Base-by-base conservation (phyloP, 345 rosid genomes). In the Murraya paniculata region DNA sequence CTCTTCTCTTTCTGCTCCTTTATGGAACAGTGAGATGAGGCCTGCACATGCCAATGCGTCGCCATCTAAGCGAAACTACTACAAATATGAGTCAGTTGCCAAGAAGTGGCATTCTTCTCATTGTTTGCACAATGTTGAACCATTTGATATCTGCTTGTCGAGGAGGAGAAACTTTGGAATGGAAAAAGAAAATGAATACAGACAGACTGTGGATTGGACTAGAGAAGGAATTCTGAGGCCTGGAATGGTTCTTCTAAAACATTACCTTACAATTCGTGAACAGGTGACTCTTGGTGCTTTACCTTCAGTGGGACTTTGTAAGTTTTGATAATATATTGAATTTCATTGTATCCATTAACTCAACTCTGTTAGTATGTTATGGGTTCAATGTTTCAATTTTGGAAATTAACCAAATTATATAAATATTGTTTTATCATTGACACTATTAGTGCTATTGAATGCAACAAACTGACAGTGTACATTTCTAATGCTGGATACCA, bases 201-300 rank as follows among this genome's bases (percentile, higher is more conserved):
- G 58, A 21, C 50, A 31, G 61, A 25, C 19, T 33, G 55, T 41
- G 31, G 71, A 58, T 27, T 56, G 48, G 55, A 62, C 25, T 72
- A 55, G 62, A 30, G 75, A 18, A 27, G 64, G 67, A 60, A 65
- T 87, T 5, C 70, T 87, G 67, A 82, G 90, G 76, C 87, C 89
- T 70, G 94, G 94, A 58, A 87, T 91, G 91, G 87, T 91, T 75
- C 77, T 91, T 68, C 79, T 89, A 35, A 89, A 85, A 81, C 69
- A 75, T 67, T 86, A 78, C 70, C 80, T 90, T 48, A 8, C 71
- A 27, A 77, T 65, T 53, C 13, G 36, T 19, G 78, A 80, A n/a
- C 94, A 90, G 90, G 89, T 86, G 67, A 31, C 50, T 31, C 61
- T 65, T 35, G 28, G 39, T 45, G 5, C 59, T 31, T 58, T 30